phyloP scores from a whole-genome alignment of 23 red algal species.

The Gracilaria domingensis region DNA sequence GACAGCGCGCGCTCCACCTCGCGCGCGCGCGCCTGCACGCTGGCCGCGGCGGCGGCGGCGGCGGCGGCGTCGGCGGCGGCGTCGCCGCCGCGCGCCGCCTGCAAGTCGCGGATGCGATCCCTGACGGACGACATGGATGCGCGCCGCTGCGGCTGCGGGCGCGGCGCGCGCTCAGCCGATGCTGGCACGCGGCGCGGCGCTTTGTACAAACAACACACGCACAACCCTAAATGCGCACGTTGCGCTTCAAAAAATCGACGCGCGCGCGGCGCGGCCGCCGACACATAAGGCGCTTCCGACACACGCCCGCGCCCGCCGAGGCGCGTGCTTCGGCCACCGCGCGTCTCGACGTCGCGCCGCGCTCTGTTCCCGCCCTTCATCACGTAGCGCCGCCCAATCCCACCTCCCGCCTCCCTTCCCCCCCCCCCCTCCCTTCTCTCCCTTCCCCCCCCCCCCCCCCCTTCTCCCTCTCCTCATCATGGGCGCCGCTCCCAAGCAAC shows the following conservation, averaged over 20 bases:
- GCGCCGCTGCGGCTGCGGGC: neutral
- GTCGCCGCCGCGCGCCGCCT: neutral
- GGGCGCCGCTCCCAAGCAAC: conserved; percentile 43
- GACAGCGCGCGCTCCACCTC: conserved; percentile 1
- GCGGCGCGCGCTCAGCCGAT: too few relatives aligned
- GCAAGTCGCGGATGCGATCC: conserved; percentile 32
- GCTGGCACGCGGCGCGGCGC: neutral
- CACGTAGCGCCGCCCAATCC: neutral
- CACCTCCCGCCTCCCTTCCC: conserved; percentile 19
- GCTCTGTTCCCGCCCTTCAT: conserved; percentile 26
- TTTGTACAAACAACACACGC: neutral
- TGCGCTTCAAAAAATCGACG: conserved; percentile 1
- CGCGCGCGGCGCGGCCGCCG: neutral
- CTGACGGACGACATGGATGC: conserved; percentile 29
- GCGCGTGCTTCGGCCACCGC: neutral
- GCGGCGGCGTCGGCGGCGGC: neutral
- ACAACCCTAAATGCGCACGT: conserved; percentile 21
- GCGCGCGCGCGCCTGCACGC: neutral
- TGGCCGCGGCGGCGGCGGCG: neutral
- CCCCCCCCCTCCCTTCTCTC: neutral
- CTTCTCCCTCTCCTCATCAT: neutral
- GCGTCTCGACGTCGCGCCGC: neutral
- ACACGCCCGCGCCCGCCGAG: neutral
- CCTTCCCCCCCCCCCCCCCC: neutral
- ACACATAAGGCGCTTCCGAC: neutral